Percentiles rank a stretch among this genome's conserved stretches.
These are phyloP conservation scores for Proliferodiscus dingleyae DNA, from an alignment of 2,329 filamentous ascomycete species.

Conservation along the genomic window DNA sequence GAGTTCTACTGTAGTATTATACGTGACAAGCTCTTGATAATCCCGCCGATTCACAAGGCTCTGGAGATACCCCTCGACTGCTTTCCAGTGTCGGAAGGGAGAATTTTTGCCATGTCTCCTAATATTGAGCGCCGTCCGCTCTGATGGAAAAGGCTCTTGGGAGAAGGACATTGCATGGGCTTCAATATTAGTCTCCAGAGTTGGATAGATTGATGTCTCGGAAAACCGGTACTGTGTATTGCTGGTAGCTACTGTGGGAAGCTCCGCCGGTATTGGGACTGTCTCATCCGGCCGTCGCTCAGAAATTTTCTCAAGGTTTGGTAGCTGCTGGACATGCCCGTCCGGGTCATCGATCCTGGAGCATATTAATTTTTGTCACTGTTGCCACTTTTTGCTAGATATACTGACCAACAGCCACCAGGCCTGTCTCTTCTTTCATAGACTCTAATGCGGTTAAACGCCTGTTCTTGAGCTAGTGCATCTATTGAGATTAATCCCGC, in stretches of 20 bases:
- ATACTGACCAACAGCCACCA: constrained; percentile 57
- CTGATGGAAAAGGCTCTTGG: constrained; percentile 47
- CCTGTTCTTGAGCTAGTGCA: constrained; percentile 52
- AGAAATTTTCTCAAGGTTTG: constrained; percentile 43
- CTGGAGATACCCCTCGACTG: constrained; percentile 51
- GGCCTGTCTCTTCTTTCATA: constrained; percentile 56
- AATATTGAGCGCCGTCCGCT: constrained; percentile 38
- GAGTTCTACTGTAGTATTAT: constrained; percentile 57
- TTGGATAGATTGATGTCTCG: constrained; percentile 57
- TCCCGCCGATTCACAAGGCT: constrained; percentile 46
- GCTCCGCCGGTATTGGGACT: constrained; percentile 39
- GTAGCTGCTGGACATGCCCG: constrained; percentile 35
- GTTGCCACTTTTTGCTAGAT: neutral
- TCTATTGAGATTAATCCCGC: constrained; percentile 56
- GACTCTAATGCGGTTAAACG: constrained; percentile 54
- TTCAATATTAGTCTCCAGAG: constrained; percentile 62
- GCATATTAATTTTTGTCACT: neutral
- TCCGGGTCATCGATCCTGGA: constrained; percentile 39
- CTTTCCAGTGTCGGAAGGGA: constrained; percentile 57
- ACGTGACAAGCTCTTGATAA: constrained; percentile 48
- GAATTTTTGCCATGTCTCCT: constrained; percentile 50
- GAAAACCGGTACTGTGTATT: constrained; percentile 44
- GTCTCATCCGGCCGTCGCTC: constrained; percentile 46
- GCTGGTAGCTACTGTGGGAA: constrained; percentile 44
- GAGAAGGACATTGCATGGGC: constrained; percentile 55